Conservation (phyloP, 73 alveolate genomes). For the Effrenium voratum region DNA sequence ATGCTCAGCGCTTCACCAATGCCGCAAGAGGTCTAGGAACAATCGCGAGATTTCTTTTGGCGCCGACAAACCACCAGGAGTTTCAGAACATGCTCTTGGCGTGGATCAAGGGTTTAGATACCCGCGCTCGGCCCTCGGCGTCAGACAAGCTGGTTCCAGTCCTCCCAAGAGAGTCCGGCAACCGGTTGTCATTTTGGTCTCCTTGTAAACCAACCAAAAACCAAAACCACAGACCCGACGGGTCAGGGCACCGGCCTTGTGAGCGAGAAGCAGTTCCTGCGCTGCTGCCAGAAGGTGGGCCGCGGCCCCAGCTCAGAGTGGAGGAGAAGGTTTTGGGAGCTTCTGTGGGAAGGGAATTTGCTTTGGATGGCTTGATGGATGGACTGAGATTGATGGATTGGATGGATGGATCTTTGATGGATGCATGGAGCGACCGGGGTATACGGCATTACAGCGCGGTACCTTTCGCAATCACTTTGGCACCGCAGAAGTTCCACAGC, state of each 20-base stretch:
- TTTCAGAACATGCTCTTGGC: conserved; percentile 75
- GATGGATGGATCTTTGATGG: no score
- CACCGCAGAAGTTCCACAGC: no score
- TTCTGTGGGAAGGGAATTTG: no score
- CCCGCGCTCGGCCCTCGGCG: no score
- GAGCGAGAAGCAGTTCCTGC: conserved; percentile 86
- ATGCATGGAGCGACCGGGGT: no score
- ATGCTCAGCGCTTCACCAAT: no score
- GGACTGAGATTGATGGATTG: no score
- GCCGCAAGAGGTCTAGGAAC: no score
- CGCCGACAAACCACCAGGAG: not conserved
- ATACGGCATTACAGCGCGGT: no score
- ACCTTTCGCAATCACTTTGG: no score
- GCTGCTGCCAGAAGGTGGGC: conserved; percentile 79
- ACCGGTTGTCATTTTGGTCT: not conserved
- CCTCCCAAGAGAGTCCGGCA: not conserved
- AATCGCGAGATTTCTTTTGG: not conserved
- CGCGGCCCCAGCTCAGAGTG: not conserved
- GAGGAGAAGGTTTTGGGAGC: not conserved
- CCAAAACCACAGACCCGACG: not conserved
- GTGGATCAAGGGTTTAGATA: conserved; percentile 80
- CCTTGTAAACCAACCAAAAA: not conserved
- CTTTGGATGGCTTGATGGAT: no score
- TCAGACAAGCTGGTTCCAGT: no score
- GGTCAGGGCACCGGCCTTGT: conserved; percentile 62